These are phyloP conservation scores for Kwoniella europaea DNA, from an alignment of 768 basidiomycete genomes.

Conservation along the genomic window DNA sequence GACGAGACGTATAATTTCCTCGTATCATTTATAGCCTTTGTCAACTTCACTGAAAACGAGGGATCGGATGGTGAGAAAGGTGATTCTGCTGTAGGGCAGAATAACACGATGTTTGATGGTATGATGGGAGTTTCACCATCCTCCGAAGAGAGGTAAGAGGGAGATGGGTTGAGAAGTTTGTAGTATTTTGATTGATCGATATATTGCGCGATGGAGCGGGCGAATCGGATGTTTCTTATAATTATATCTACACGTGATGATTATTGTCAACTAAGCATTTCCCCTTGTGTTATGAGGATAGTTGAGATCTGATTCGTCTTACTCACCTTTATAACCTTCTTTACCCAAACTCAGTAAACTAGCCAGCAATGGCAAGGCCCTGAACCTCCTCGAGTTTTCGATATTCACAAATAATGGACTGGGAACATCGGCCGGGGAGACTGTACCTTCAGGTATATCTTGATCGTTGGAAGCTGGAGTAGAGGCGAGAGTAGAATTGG, in stretches of 20 bases:
- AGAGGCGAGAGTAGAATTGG: background rate
- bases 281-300: too few species aligned
- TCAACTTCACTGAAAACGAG: slow-evolving; percentile 36
- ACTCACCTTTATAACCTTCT: slow-evolving; percentile 58
- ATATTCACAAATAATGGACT: slow-evolving; percentile 59
- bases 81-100: slow-evolving; percentile 42
- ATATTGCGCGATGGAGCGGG: slow-evolving; percentile 54
- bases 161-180: slow-evolving; percentile 47
- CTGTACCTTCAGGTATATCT: slow-evolving; percentile 14
- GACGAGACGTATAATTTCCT: slow-evolving; percentile 58
- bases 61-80: slow-evolving; percentile 35
- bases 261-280: too few species aligned
- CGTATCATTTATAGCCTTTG: slow-evolving; percentile 56
- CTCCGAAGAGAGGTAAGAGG: background rate
- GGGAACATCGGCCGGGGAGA: slow-evolving; percentile 42
- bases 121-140: slow-evolving; percentile 26
- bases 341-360: slow-evolving; percentile 59
- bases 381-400: slow-evolving; percentile 61
- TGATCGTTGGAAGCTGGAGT: background rate
- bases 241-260: slow-evolving; percentile 47
- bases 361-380: slow-evolving; percentile 60
- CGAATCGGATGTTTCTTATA: slow-evolving; percentile 59
- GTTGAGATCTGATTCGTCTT: too few species aligned
- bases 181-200: slow-evolving; percentile 42
- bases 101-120: slow-evolving; percentile 59